These are phyloP conservation scores for Leishmania gerbilli DNA, from an alignment of 208 protist species.

Conservation along the genomic window DNA sequence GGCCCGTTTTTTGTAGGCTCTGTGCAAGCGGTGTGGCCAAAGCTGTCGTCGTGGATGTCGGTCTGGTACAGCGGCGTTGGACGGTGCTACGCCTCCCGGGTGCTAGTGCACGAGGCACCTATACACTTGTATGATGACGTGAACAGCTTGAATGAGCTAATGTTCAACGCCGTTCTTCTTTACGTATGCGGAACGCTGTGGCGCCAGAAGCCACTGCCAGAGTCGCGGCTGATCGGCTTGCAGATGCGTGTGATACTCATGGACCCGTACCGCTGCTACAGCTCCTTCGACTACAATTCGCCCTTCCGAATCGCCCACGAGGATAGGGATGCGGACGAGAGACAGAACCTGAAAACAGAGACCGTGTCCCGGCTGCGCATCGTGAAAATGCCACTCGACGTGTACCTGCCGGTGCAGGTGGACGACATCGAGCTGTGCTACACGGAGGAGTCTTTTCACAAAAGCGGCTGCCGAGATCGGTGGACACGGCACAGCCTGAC, in stretches of 20 bases:
- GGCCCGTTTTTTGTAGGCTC: conserved; percentile 31
- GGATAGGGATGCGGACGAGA: background rate
- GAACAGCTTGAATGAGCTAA: conserved; percentile 49
- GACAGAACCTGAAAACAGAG: conserved; percentile 7
- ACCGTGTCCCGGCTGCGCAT: conserved; percentile 7
- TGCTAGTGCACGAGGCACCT: conserved; percentile 31
- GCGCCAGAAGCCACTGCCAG: conserved; percentile 30
- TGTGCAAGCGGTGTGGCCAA: conserved; percentile 29
- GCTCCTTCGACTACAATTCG: conserved; percentile 39
- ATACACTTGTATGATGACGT: conserved; percentile 19
- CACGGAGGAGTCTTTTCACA: background rate
- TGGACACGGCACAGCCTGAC: conserved; percentile 5
- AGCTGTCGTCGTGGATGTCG: background rate
- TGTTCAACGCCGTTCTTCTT: conserved; percentile 73
- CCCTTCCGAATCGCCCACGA: conserved; percentile 34
- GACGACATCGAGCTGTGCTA: conserved; percentile 10
- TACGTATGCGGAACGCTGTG: conserved; percentile 53
- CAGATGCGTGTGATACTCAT: conserved; percentile 53
- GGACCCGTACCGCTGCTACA: conserved; percentile 54
- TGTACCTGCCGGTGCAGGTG: conserved; percentile 4
- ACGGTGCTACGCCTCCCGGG: conserved; percentile 6
- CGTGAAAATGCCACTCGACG: conserved; percentile 7
- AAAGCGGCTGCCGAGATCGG: background rate
- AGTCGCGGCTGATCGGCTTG: conserved; percentile 41
- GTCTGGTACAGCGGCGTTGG: conserved; percentile 9